phyloP scores from a whole-genome alignment of 768 basidiomycete species.

The Mycena albidolilacea region DNA sequence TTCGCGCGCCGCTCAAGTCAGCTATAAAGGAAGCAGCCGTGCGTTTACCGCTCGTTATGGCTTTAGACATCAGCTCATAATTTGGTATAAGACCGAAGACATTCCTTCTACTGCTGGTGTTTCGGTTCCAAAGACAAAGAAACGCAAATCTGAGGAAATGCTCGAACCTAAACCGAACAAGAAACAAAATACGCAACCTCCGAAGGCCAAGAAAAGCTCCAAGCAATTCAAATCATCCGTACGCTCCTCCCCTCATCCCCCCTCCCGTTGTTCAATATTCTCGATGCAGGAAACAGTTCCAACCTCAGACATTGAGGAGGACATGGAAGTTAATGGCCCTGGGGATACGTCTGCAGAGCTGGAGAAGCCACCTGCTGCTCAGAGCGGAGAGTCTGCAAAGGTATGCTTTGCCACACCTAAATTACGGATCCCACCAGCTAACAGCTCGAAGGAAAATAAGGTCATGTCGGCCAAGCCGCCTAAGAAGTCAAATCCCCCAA shows the following conservation, averaged over 20 bases:
- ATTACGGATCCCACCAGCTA: neutral
- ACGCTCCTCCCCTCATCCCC: constrained; percentile 25
- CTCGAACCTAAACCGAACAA: constrained; percentile 31
- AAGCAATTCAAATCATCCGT: constrained; percentile 58
- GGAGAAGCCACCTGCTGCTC: neutral
- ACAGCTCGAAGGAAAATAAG: constrained; percentile 19
- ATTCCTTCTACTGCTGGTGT: neutral
- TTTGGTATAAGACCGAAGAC: constrained; percentile 3
- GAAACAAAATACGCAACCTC: constrained; percentile 27
- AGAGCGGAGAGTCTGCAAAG: constrained; percentile 20
- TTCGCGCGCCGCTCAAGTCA: constrained; percentile 54
- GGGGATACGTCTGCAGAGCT: constrained; percentile 18
- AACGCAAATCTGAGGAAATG: constrained; percentile 32
- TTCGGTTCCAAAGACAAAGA: constrained; percentile 11
- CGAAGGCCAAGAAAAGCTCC: constrained; percentile 32
- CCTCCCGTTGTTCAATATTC: neutral
- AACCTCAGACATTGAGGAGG: constrained; percentile 60
- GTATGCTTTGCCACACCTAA: neutral
- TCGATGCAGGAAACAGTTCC: constrained; percentile 49
- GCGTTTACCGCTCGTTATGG: constrained; percentile 6
- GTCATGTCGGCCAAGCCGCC: neutral
- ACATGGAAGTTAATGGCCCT: constrained; percentile 16
- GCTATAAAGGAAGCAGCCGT: constrained; percentile 38
- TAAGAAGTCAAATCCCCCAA: neutral
- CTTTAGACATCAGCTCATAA: neutral